Evolutionary conservation across 2,329 filamentous ascomycete genomes (phyloP).

Genomic region (Calonectria pauciramosa): DNA sequence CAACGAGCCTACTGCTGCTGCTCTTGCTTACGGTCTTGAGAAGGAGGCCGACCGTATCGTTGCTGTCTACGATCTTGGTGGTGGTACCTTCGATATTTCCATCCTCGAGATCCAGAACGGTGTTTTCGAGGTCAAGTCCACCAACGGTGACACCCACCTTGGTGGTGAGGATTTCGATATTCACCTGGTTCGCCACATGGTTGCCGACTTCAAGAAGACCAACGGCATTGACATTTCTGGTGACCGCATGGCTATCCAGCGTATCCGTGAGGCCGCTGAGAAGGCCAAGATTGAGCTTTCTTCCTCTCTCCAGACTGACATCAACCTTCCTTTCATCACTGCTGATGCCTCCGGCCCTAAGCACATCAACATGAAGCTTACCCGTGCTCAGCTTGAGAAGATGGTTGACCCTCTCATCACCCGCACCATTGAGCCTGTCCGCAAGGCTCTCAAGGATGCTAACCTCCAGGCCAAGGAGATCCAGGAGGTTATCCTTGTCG

Average conservation of each 20-base stretch:
- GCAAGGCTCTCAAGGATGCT: conserved; percentile 97
- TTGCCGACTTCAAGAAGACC: conserved; percentile 97
- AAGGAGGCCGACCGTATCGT: conserved; percentile 92
- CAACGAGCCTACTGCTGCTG: conserved; percentile 97
- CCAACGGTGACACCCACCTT: conserved; percentile 98
- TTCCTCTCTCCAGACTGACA: conserved; percentile 94
- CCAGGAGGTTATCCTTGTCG: conserved; percentile 97
- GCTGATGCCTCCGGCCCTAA: conserved; percentile 95
- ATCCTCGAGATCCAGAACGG: conserved; percentile 97
- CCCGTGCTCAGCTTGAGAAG: conserved; percentile 90
- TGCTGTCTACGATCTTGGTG: conserved; percentile 97
- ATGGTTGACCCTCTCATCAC: conserved; percentile 91
- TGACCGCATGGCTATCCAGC: conserved; percentile 98
- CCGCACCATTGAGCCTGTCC: conserved; percentile 90
- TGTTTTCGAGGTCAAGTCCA: conserved; percentile 99
- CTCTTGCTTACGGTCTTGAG: conserved; percentile 95
- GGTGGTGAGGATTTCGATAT: conserved; percentile 99
- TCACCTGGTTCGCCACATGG: conserved; percentile 90
- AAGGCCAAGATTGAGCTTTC: conserved; percentile 99
- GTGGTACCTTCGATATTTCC: conserved; percentile 99
- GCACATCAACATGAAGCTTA: conserved; percentile 98
- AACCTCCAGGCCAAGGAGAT: conserved; percentile 92
- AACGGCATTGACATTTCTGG: conserved; percentile 89
- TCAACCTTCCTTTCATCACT: conserved; percentile 99
- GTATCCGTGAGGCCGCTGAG: conserved; percentile 98